Evolutionary conservation across 2,329 filamentous ascomycete genomes (phyloP), one percentile per base, ranked within the genome.

Genomic region (Claviceps cyperi): DNA sequence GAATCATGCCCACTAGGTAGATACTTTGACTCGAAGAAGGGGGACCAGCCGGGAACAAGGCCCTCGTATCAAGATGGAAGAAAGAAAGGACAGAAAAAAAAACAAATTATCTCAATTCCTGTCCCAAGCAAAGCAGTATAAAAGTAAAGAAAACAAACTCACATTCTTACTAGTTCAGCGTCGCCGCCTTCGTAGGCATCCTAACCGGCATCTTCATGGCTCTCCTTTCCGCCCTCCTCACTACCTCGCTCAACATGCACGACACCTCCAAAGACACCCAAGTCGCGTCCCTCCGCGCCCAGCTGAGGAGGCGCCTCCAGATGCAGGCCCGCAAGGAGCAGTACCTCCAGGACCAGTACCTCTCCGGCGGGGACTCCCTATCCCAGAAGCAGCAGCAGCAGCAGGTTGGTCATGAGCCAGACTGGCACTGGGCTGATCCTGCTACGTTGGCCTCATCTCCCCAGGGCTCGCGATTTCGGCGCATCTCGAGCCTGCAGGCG

Each of bases 171-270:
- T 8, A 73, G 70, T 70, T 89, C 45, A 80, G 80, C 46, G 74
- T 80, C 22, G 86, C 85, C 7, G 73, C 77, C 35, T 64, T 85
- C 17, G 71, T 87, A 48, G 86, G 86, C n/a, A 66, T 81, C 48
- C 47, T 78, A 11, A 69, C 80, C 28, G 86, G 84, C 48, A 63
- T 80, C 47, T 55, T 76, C 17, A 64, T 89, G 43, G 74, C 78
- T 58, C 65, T 78, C 49, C 70, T 72, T 17, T 82, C 80, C 51
- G 70, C 68, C 51, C 59, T 76, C 51, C 62, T 85, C 48, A 71
- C 76, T 5, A 70, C 76, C 1, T 56, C 72, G 2, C 68, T 81
- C 51, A 67, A 69, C 50, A 65, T 76, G 55, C 62, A 64, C 35
- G 62, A 65, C 21, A 55, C 57, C 32, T 43, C 14, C 14, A 53